These are phyloP conservation scores for Quercus phellos DNA, from an alignment of 331 rosid species.

Conservation along the genomic window DNA sequence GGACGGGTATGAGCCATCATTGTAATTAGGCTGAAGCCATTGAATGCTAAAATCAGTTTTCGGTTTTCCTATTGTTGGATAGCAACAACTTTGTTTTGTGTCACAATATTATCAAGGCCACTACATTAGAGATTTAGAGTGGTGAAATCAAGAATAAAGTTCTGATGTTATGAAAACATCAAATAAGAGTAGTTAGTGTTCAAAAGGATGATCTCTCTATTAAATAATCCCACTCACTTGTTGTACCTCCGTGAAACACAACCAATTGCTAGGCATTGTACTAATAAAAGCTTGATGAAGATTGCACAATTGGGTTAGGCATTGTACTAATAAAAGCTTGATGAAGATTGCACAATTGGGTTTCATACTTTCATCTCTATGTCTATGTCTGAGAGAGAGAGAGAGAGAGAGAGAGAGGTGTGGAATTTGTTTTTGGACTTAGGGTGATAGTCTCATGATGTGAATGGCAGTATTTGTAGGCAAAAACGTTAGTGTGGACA, in stretches of 20 bases:
- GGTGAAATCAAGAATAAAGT: slow-evolving; percentile 20
- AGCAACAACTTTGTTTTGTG: too few relatives aligned
- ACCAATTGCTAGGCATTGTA: slow-evolving; percentile 30
- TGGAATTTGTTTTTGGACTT: neutral
- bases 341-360: slow-evolving; percentile 10
- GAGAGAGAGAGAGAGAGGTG: neutral
- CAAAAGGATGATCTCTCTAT: neutral
- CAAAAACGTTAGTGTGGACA: neutral
- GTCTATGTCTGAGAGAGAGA: too few relatives aligned
- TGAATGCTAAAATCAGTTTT: too few relatives aligned
- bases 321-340: slow-evolving; percentile 30
- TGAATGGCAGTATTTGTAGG: slow-evolving; percentile 20
- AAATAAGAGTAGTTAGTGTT: neutral
- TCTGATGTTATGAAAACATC: neutral
- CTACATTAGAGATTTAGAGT: too few relatives aligned
- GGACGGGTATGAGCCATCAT: too few relatives aligned
- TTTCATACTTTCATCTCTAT: slow-evolving; percentile 22
- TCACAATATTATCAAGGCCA: too few relatives aligned
- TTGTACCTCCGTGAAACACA: slow-evolving; percentile 43
- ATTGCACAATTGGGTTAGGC: too few relatives aligned
- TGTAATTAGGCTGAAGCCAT: fast-evolving
- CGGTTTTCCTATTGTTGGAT: too few relatives aligned
- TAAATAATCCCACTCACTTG: slow-evolving; percentile 21
- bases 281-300: slow-evolving; percentile 22
- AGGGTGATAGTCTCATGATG: neutral